Evolutionary conservation across 2,329 filamentous ascomycete species (phyloP).

Genomic region (Nigrospora osmanthi): DNA sequence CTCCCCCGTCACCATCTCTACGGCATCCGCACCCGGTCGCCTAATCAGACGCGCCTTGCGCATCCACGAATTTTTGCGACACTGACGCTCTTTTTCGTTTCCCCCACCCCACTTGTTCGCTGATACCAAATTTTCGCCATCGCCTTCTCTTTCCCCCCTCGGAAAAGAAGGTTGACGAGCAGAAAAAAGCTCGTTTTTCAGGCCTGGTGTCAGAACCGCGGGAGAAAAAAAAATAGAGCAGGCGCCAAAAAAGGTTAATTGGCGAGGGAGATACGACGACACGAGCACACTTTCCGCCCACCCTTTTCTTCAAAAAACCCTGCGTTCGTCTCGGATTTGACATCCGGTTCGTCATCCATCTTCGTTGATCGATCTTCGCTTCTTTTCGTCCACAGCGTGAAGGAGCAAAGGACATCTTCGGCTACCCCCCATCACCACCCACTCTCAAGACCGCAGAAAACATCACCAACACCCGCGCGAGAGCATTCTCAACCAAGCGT

Average conservation of each 20-base stretch:
- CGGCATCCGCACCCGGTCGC: no score
- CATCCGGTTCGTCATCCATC: neutral
- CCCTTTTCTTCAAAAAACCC: neutral
- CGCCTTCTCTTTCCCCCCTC: no score
- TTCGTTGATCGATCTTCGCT: neutral
- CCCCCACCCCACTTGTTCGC: neutral
- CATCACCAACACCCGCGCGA: neutral
- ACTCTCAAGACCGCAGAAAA: neutral
- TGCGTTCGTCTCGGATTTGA: slow-evolving; percentile 1
- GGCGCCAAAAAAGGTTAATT: neutral
- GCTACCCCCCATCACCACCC: neutral
- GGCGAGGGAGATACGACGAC: neutral
- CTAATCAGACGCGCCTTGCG: no score
- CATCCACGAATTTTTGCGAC: neutral
- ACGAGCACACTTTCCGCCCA: neutral
- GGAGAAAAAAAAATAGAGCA: neutral
- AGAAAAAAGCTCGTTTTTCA: neutral
- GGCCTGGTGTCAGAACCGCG: neutral
- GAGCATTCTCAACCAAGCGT: slow-evolving; percentile 7
- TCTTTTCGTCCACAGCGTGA: neutral
- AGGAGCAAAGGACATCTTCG: neutral
- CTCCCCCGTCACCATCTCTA: no score
- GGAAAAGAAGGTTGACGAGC: no score
- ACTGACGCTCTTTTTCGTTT: slow-evolving; percentile 2
- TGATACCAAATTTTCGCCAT: neutral